phyloP scores from a whole-genome alignment of 2,329 filamentous ascomycete species.

The Exophiala xenobiotica region DNA sequence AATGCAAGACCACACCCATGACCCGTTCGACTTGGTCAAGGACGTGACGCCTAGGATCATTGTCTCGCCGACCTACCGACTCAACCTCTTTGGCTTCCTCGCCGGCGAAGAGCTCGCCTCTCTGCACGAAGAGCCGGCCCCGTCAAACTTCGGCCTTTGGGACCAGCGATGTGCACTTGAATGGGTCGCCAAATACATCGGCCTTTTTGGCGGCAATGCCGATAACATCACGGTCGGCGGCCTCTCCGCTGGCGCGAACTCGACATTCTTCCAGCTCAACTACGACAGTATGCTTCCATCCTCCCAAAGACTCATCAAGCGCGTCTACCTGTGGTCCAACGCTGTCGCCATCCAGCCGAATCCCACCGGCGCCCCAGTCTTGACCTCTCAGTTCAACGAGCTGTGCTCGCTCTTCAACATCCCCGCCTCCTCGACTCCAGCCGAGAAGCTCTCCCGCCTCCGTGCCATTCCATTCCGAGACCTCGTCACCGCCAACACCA shows the following conservation, averaged over 20 bases:
- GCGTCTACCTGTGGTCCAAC: constrained; percentile 48
- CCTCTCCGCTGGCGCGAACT: constrained; percentile 47
- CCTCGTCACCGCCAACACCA: constrained; percentile 38
- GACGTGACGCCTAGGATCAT: constrained; percentile 37
- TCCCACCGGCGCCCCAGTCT: constrained; percentile 34
- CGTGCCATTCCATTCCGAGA: constrained; percentile 36
- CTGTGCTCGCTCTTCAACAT: constrained; percentile 40
- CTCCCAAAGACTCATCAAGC: constrained; percentile 34
- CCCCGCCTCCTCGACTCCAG: constrained; percentile 21
- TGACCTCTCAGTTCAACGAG: constrained; percentile 46
- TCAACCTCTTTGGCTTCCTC: constrained; percentile 53
- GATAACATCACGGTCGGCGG: constrained; percentile 48
- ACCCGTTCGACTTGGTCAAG: constrained; percentile 47
- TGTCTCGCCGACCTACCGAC: constrained; percentile 49
- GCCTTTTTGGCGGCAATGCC: constrained; percentile 47
- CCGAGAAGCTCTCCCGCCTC: constrained; percentile 37
- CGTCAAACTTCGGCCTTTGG: constrained; percentile 45
- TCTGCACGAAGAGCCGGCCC: constrained; percentile 35
- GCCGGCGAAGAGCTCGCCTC: constrained; percentile 40
- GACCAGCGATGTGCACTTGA: constrained; percentile 53
- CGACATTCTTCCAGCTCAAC: constrained; percentile 44
- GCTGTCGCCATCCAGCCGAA: constrained; percentile 49
- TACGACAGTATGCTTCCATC: constrained; percentile 36
- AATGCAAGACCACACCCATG: constrained; percentile 43
- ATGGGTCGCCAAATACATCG: constrained; percentile 53